Evolutionary conservation across 139 green algal genomes (phyloP), one percentile per base, ranked within the genome.

Genomic region (Chlorella vulgaris): DNA sequence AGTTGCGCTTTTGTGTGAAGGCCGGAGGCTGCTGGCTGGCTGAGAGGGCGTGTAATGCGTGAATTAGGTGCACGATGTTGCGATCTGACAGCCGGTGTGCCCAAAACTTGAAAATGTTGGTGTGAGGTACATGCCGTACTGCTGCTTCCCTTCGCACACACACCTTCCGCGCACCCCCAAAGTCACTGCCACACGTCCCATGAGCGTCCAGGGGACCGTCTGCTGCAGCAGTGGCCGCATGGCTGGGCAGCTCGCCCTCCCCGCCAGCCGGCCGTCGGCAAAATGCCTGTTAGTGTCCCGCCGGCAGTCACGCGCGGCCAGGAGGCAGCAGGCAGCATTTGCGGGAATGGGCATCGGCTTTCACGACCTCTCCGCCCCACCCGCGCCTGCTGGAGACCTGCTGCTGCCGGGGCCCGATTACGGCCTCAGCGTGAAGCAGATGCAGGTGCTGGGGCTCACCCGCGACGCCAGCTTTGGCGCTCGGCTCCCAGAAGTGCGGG

Each of bases 391-490:
- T 8, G 24, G 21, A 18, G 50, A 50, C n/a, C 66, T 76, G 50
- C 13, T 53, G 80, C 15, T 60, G 55, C 24, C 71, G 28, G 42
- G 7, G 7, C 84, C 71, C 38, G 84, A 84, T 38, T 90, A 87
- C 78, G 90, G 90, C 19, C 84, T 93, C 53, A 87, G 77, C 47
- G 58, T 76, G 7, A 70, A 60, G n/a, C 88, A 93, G 80, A 92
- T 93, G 81, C 71, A 55, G 28, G 79, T 86, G 58, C 81, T 93
- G 50, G 90, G 90, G 21, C 53, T 93, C 35, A 85, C 61, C 24
- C 68, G 38, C 66, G 61, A 84, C 28, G 65, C 15, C 13, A 68
- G 53, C 73, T 33, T 70, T 10, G 61, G 26, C 33, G 61, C 62
- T 26, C 60, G 51, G 47, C 26, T 85, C 42, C 75, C 85, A 18